Evolutionary conservation across 2,329 filamentous ascomycete species (phyloP).

Genomic region (Fusarium sp.): DNA sequence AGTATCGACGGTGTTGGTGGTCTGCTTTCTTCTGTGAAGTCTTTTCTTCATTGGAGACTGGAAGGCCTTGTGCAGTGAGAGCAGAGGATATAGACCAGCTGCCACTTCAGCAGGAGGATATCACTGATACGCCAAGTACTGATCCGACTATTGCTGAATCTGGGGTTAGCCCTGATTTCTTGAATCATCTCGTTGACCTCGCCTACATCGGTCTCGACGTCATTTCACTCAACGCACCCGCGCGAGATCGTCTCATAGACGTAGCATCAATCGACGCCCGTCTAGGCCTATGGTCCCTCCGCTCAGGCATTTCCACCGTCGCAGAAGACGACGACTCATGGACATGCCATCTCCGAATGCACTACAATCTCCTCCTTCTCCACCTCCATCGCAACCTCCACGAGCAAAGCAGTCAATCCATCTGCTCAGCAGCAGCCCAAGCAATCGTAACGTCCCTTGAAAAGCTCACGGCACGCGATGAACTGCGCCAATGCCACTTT

Average conservation of each 20-base stretch:
- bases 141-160: not conserved
- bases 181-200: slow-evolving; percentile 41
- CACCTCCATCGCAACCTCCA: slow-evolving; percentile 42
- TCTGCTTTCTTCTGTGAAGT: slow-evolving; percentile 43
- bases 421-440: slow-evolving; percentile 42
- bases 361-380: slow-evolving; percentile 40
- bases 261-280: slow-evolving; percentile 39
- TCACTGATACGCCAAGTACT: slow-evolving; percentile 26
- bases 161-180: slow-evolving; percentile 30
- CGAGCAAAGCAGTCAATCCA: slow-evolving; percentile 36
- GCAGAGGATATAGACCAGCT: slow-evolving; percentile 43
- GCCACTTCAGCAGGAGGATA: slow-evolving; percentile 36
- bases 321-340: slow-evolving; percentile 37
- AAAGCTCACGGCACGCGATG: slow-evolving; percentile 35
- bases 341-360: slow-evolving; percentile 43
- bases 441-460: slow-evolving; percentile 41
- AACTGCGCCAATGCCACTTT: slow-evolving; percentile 41
- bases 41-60: slow-evolving; percentile 38
- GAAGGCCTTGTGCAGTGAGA: slow-evolving; percentile 39
- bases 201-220: slow-evolving; percentile 43
- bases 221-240: slow-evolving; percentile 34
- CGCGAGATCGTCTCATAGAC: slow-evolving; percentile 34
- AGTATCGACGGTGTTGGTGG: slow-evolving; percentile 44
- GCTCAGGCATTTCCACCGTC: slow-evolving; percentile 41
- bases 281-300: slow-evolving; percentile 41